Percentiles rank a stretch among this genome's conserved stretches.
These are phyloP conservation scores for Monilinia fructigena DNA, from an alignment of 2,329 filamentous ascomycete genomes.

Conservation along the genomic window DNA sequence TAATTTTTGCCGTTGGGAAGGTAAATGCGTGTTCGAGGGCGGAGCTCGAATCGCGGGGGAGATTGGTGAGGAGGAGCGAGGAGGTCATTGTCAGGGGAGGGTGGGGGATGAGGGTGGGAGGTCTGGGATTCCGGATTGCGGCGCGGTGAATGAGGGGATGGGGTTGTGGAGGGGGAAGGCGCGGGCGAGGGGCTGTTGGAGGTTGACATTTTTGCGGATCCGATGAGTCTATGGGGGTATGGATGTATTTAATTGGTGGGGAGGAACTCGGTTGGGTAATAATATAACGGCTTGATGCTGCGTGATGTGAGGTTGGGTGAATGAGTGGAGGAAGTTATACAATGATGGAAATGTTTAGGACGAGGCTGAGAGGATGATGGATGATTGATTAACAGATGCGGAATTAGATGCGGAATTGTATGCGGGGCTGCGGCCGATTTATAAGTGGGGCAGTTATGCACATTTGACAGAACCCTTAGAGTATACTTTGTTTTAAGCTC, in stretches of 20 bases:
- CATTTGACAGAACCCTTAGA: background rate
- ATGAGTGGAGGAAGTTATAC: background rate
- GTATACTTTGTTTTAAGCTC: background rate
- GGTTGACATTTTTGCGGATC: conserved; percentile 19
- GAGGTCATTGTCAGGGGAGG: conserved; percentile 60
- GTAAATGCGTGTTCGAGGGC: conserved; percentile 43
- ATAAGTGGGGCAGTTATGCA: background rate
- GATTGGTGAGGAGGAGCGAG: conserved; percentile 56
- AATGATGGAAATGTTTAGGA: conserved; percentile 10
- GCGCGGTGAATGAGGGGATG: background rate
- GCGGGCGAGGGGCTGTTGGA: conserved; percentile 27
- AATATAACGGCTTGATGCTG: background rate
- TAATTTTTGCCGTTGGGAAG: conserved; percentile 52
- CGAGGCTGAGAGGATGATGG: conserved; percentile 18
- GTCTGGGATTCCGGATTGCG: conserved; percentile 43
- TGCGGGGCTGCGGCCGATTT: conserved; percentile 11
- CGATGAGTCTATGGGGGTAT: background rate
- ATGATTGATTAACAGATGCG: background rate
- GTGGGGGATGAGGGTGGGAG: conserved; percentile 48
- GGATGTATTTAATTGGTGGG: background rate
- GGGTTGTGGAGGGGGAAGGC: conserved; percentile 15
- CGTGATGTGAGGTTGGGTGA: background rate
- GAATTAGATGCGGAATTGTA: too few relatives aligned
- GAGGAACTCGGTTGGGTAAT: background rate
- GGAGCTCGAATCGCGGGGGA: conserved; percentile 46